These are phyloP conservation scores for Rubus parviflorus DNA, from an alignment of 306 rosid species.

Conservation along the genomic window DNA sequence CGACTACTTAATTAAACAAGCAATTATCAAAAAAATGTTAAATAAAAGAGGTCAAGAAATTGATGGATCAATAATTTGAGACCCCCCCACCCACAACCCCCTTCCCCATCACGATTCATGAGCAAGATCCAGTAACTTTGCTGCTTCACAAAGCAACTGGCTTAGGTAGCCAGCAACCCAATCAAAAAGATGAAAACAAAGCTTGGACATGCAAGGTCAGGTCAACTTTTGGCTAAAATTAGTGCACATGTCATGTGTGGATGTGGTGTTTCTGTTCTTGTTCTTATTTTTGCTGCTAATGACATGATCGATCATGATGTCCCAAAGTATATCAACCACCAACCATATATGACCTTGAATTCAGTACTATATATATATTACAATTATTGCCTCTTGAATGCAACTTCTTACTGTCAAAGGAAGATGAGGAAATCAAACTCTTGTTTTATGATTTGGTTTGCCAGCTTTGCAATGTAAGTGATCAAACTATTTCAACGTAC, in stretches of 20 bases:
- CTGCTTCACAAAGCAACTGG: neutral
- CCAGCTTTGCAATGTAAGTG: neutral
- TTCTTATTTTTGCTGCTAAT: neutral
- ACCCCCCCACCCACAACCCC: neutral
- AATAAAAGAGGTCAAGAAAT: neutral
- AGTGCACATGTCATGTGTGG: neutral
- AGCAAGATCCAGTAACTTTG: neutral
- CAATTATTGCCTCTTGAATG: neutral
- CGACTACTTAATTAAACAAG: neutral
- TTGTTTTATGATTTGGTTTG: neutral
- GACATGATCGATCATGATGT: neutral
- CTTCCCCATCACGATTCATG: neutral
- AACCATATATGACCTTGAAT: too few relatives aligned
- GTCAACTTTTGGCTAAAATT: neutral
- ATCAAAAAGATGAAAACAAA: neutral
- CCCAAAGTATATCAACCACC: neutral
- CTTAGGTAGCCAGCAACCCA: neutral
- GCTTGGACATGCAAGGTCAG: neutral
- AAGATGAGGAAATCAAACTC: neutral
- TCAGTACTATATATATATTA: neutral
- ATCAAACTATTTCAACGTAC: neutral
- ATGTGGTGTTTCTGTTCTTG: neutral
- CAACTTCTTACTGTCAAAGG: neutral
- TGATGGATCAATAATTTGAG: conserved; percentile 8
- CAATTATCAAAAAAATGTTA: neutral